Base-by-base conservation (phyloP, 495 filamentous ascomycete species). In the Thermochaetoides thermophila region DNA sequence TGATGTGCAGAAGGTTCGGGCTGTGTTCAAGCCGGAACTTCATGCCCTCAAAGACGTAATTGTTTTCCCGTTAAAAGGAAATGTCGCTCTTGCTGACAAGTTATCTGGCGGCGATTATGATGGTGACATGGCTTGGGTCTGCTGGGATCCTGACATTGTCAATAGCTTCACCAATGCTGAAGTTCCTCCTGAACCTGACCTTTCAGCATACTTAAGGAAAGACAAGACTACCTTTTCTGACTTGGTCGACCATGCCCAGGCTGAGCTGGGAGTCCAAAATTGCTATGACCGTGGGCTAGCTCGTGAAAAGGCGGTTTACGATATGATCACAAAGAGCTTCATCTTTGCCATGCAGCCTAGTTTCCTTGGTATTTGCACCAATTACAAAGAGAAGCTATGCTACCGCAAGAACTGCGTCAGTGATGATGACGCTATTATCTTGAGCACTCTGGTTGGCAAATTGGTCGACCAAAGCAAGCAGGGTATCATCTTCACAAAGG, bases 71-170 rank as follows among this genome's bases (percentile, higher is more conserved):
- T 65, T 66, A 0, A 70, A 69, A 43, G 86, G 89, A 0, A 31
- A 68, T 8, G 64, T 65, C 14, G 71, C 84, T 0, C 66, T 92
- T 1, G 89, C 85, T 0, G 69, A 74, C 20, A 81, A 83, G 52
- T 63, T 95, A 0, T 89, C 84, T 3, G 89, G 87, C 10, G 89
- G 89, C 7, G 89, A 97, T 54, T 95, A 95, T 50, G 87, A 95
- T 38, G 89, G 89, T 0, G 89, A 97, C 43, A 77, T 66, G 25
- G 81, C 75, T 0, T 89, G 84, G 85, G 61, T 92, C 11, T 94
- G 85, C 52, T 95, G 84, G 86, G 85, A 95, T 37, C 63, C 64
- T 2, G 58, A 57, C 1, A 72, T 95, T 10, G 84, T 91, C 0
- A 45, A 66, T 4, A 67, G 60, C n/a, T 97, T 95, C 45, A 38